These are phyloP conservation scores for Volutella citrinella DNA, from an alignment of 2,329 filamentous ascomycete genomes.

Conservation along the genomic window DNA sequence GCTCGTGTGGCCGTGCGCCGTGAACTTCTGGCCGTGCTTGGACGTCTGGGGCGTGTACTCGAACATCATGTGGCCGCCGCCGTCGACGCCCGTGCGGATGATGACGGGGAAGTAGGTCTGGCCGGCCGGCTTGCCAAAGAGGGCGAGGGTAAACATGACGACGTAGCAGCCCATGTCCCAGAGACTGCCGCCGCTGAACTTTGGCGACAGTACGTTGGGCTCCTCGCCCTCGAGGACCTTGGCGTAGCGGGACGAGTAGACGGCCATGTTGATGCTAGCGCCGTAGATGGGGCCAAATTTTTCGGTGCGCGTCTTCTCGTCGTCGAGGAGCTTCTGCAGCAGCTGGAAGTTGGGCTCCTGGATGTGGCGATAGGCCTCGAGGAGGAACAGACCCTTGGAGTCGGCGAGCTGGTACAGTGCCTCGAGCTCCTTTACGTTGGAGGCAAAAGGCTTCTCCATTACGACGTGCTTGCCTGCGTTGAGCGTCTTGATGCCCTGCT, in stretches of 20 bases:
- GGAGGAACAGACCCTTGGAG: slow-evolving; percentile 10
- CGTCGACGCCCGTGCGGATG: slow-evolving; percentile 11
- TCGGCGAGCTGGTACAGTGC: slow-evolving; percentile 14
- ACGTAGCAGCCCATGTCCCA: slow-evolving; percentile 20
- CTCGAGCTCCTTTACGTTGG: slow-evolving; percentile 11
- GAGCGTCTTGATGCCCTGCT: slow-evolving; percentile 11
- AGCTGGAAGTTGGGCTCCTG: slow-evolving; percentile 19
- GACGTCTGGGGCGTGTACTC: slow-evolving; percentile 12
- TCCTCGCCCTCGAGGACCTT: slow-evolving; percentile 8
- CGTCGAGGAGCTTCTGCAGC: slow-evolving; percentile 12
- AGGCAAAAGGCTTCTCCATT: slow-evolving; percentile 19
- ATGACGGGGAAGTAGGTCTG: slow-evolving; percentile 11
- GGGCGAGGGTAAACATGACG: slow-evolving; percentile 15
- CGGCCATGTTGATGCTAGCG: slow-evolving; percentile 15
- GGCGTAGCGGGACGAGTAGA: slow-evolving; percentile 9
- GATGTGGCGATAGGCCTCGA: slow-evolving; percentile 18
- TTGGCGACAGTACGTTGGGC: slow-evolving; percentile 15
- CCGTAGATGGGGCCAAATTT: slow-evolving; percentile 14
- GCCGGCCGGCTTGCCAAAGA: slow-evolving; percentile 12
- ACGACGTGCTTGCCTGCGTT: slow-evolving; percentile 14
- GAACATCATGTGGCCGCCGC: slow-evolving; percentile 11
- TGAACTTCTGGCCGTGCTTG: slow-evolving; percentile 11
- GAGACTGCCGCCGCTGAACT: slow-evolving; percentile 14
- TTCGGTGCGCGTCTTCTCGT: slow-evolving; percentile 9
- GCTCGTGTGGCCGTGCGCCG: slow-evolving; percentile 11